A percentile compares a stretch with the other conserved stretches of the same genome.
phyloP scores from a whole-genome alignment of 257 asterid species.

The Solanum virginianum region DNA sequence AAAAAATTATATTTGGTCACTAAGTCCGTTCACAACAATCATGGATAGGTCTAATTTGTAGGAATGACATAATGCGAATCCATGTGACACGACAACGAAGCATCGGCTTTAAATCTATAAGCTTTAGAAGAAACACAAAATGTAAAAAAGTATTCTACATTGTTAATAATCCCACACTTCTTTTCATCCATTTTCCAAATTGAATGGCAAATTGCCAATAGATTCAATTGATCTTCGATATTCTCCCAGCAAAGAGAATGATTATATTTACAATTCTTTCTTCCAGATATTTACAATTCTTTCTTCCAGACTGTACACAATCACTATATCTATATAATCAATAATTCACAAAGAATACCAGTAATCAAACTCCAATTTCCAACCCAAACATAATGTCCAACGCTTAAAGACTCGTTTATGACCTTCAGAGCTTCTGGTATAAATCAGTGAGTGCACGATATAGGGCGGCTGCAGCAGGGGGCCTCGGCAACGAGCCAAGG shows the following conservation, averaged over 20 bases:
- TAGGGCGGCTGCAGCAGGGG: conserved; percentile 89
- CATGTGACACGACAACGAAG: neutral
- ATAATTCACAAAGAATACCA: neutral
- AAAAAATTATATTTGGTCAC: neutral
- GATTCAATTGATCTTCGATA: neutral
- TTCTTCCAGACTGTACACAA: neutral
- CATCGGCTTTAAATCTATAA: neutral
- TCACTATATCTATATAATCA: neutral
- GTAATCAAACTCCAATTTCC: neutral
- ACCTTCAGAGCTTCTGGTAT: conserved; percentile 33
- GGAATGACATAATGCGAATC: neutral
- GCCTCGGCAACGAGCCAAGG: conserved; percentile 70
- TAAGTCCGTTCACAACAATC: neutral
- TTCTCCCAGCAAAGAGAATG: neutral
- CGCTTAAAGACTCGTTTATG: neutral
- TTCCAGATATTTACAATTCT: neutral
- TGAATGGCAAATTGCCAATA: neutral
- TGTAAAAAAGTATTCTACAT: neutral
- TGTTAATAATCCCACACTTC: neutral
- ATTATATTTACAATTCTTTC: neutral
- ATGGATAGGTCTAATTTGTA: neutral
- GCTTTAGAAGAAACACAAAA: neutral
- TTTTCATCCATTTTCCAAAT: neutral
- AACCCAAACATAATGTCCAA: neutral
- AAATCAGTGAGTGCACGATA: conserved; percentile 66